A percentile compares a stretch with the other conserved stretches of the same genome.
Conservation (phyloP, 176 grass and related monocot species). For the Carex myosuroides region DNA sequence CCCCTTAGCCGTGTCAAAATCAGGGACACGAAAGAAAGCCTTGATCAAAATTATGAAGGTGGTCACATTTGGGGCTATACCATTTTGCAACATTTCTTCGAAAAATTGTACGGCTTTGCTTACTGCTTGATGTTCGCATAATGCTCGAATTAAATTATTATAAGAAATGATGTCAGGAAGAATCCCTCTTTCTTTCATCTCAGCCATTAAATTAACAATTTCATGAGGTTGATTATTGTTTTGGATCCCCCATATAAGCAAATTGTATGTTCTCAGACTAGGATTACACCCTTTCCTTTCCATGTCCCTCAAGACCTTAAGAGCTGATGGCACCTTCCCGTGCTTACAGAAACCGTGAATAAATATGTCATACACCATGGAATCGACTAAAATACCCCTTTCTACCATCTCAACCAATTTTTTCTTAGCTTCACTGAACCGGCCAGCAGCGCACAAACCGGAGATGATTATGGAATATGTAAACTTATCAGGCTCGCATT, state of each 20-base stretch:
- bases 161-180: slow-evolving; percentile 60
- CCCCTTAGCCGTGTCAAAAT: slow-evolving; percentile 59
- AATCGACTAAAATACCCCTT: slow-evolving; percentile 67
- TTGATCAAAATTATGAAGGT: slow-evolving; percentile 83
- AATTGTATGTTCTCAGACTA: slow-evolving; percentile 85
- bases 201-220: slow-evolving; percentile 69
- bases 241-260: slow-evolving; percentile 74
- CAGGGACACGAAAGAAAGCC: slow-evolving; percentile 47
- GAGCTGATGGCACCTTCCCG: slow-evolving; percentile 64
- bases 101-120: slow-evolving; percentile 59
- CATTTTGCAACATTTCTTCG: slow-evolving; percentile 87
- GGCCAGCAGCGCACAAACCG: slow-evolving; percentile 55
- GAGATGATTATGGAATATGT: slow-evolving; percentile 81
- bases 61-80: slow-evolving; percentile 62
- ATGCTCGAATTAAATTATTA: slow-evolving; percentile 71
- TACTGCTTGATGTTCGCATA: slow-evolving; percentile 43
- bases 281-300: slow-evolving; percentile 77
- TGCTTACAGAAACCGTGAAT: slow-evolving; percentile 69
- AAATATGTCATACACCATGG: slow-evolving; percentile 80
- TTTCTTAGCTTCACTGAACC: slow-evolving; percentile 80
- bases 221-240: slow-evolving; percentile 60
- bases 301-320: slow-evolving; percentile 90
- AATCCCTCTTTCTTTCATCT: slow-evolving; percentile 73
- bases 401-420: slow-evolving; percentile 73
- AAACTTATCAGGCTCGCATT: slow-evolving; percentile 61